Conservation (phyloP, 2,329 filamentous ascomycete genomes). For the Aaosphaeria pasadenensis region DNA sequence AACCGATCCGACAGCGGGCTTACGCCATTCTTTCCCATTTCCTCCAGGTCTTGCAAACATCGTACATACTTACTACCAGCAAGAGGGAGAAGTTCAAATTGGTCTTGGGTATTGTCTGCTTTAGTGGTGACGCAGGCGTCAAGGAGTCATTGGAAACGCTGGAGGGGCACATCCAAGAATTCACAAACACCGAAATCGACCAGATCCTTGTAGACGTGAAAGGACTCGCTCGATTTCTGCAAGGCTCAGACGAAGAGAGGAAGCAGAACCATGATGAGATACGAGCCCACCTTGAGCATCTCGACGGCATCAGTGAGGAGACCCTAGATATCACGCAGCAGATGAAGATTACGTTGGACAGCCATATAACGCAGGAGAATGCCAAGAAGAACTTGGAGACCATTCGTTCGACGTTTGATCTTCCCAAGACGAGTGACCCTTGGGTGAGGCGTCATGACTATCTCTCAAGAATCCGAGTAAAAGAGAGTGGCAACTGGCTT, state of each 20-base stretch:
- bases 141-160: constrained; percentile 4
- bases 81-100: constrained; percentile 9
- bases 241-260: constrained; percentile 4
- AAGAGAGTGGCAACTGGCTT: no score
- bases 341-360: constrained; percentile 6
- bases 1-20: no score
- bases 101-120: constrained; percentile 7
- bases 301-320: constrained; percentile 2
- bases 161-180: constrained; percentile 4
- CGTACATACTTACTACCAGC: constrained; percentile 3
- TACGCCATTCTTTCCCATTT: no score
- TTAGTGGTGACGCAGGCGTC: constrained; percentile 8
- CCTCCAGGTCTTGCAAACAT: no score
- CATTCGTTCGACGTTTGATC: no score
- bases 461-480: background rate
- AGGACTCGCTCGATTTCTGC: constrained; percentile 3
- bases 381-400: background rate
- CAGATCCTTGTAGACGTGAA: constrained; percentile 4
- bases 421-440: no score
- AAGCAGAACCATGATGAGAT: constrained; percentile 1
- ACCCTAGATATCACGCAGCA: constrained; percentile 4
- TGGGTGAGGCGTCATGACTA: background rate
- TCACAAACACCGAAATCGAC: constrained; percentile 5
- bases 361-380: constrained; percentile 6
- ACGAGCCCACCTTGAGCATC: background rate